Conservation (phyloP, 345 rosid genomes). For the Salix viminalis region DNA sequence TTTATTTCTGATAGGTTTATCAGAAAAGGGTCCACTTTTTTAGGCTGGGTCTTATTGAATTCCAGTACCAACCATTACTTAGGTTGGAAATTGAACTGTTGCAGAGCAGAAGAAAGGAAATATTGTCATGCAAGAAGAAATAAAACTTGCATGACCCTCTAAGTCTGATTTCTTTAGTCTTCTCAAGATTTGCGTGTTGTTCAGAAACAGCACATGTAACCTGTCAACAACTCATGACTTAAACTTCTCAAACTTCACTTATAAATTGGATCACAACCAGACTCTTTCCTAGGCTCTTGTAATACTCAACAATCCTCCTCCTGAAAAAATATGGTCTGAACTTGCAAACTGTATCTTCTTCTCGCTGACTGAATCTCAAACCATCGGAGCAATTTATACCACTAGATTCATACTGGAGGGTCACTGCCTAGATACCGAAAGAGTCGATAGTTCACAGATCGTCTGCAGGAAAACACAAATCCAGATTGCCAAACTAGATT, state of each 20-base stretch:
- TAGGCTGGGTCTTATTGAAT: background rate
- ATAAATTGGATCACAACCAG: background rate
- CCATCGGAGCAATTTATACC: no score
- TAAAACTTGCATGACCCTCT: background rate
- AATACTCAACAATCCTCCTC: background rate
- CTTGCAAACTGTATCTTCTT: no score
- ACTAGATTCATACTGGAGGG: background rate
- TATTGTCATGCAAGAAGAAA: background rate
- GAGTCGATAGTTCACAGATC: no score
- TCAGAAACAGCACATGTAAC: background rate
- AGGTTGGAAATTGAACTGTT: background rate
- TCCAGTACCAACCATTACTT: background rate
- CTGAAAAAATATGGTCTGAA: no score
- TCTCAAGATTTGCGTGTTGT: background rate
- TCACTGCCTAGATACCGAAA: no score
- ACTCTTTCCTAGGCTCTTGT: background rate
- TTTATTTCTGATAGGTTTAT: background rate
- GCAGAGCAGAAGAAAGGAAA: background rate
- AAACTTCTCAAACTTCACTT: background rate
- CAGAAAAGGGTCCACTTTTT: background rate
- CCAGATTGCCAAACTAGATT: no score
- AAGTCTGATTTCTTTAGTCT: background rate
- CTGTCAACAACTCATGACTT: constrained; percentile 1
- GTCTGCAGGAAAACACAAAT: no score
- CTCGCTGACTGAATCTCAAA: no score